These are phyloP conservation scores for Sporothrix schenckii DNA, from an alignment of 2,329 filamentous ascomycete genomes.

Conservation along the genomic window DNA sequence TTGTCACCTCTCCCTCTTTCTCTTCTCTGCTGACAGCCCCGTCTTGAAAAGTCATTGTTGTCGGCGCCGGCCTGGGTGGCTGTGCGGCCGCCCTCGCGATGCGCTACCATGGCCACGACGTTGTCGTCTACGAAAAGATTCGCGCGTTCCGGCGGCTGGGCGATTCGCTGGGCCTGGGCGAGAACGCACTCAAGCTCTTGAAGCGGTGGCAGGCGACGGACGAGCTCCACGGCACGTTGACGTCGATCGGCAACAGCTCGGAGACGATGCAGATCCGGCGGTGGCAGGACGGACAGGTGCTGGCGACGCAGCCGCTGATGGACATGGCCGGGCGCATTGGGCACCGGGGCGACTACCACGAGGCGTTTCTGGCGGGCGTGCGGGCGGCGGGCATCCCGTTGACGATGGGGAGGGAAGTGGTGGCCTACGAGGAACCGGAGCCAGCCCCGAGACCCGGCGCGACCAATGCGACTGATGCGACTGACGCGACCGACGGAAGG, in stretches of 20 bases:
- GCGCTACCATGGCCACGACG: conserved; percentile 50
- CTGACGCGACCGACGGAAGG: not conserved
- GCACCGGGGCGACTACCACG: conserved; percentile 51
- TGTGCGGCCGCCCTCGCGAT: conserved; percentile 54
- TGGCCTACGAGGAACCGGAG: conserved; percentile 45
- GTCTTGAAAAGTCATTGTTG: conserved; percentile 47
- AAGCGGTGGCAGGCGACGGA: conserved; percentile 48
- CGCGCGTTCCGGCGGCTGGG: conserved; percentile 49
- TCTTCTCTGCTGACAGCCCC: not conserved
- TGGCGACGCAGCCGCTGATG: conserved; percentile 53
- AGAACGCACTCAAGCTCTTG: conserved; percentile 52
- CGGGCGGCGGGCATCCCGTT: conserved; percentile 47
- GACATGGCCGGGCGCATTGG: conserved; percentile 55
- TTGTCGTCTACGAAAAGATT: conserved; percentile 51
- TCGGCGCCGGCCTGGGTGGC: conserved; percentile 55
- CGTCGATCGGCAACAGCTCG: conserved; percentile 52
- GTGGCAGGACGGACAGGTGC: conserved; percentile 52
- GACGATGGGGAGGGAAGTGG: conserved; percentile 47
- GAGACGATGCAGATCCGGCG: conserved; percentile 53
- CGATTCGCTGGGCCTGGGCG: conserved; percentile 51
- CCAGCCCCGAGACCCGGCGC: not conserved
- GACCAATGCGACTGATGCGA: not conserved
- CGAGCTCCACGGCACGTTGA: conserved; percentile 44
- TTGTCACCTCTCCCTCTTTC: not conserved
- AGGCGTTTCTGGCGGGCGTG: conserved; percentile 47